Evolutionary conservation across 345 rosid species (phyloP), one percentile per base, ranked within the genome.

Genomic region (Gossypium thurberi): DNA sequence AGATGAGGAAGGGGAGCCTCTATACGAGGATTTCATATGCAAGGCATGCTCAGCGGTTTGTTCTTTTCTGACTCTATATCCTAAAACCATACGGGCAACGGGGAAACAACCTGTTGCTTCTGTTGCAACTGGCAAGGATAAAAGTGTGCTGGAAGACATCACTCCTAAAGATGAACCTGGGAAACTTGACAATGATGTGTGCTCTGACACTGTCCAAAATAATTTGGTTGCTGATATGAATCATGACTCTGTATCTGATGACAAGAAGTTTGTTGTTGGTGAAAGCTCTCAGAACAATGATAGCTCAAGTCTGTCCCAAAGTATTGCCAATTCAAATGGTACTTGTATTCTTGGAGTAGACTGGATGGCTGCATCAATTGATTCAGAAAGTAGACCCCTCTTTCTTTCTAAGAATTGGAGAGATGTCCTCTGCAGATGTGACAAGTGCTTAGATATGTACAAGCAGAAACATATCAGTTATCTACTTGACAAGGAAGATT

Each of bases 401-500:
- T 96, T 96, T 87, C 83, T 96, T 70, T 80, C 89, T 72, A 90
- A 96, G 79, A 87, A 71, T 76, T 96, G 98, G 98, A 93, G 99
- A 84, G 90, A 84, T 55, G 68, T 75, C 11, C 84, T 96, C 46
- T 96, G 99, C 83, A 85, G 82, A 83, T 96, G 99, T 67, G 81
- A 80, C 61, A 87, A 79, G 60, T 93, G 98, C 84, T 60, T 87
- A 60, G 83, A 84, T 70, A 84, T 90, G 88, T 90, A 90, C 56
- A 87, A 50, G 59, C 66, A 81, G 83, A 90, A 86, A 81, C 79
- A 82, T 42, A 79, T 91, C 68, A 75, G 89, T 78, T 91, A 84
- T 82, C 81, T 93, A 57, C 74, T 91, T 64, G 97, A 89, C 68
- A 85, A 78, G 78, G 99, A 93, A 71, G 99, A 91, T 76, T 86